Conservation (phyloP, 805 yeast species). For the Starmerella gropengiesseri region DNA sequence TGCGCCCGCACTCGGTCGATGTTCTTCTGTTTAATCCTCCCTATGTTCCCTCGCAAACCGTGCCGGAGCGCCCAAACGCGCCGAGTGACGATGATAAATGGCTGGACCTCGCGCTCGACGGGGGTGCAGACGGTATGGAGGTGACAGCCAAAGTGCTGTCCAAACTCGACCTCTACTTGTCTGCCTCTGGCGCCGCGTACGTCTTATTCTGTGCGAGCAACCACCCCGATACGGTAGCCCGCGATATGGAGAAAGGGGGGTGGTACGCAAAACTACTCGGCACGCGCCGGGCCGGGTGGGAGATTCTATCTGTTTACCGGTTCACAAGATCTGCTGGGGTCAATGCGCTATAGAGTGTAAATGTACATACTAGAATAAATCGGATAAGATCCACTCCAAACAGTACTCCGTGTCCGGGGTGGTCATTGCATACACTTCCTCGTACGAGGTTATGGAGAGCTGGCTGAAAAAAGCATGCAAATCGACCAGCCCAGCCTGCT, state of each 20-base stretch:
- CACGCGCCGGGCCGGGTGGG: conserved; percentile 89
- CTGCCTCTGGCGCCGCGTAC: conserved; percentile 63
- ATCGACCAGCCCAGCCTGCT: conserved; percentile 25
- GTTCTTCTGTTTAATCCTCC: conserved; percentile 87
- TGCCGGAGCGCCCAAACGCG: conserved; percentile 48
- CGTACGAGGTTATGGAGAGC: conserved; percentile 53
- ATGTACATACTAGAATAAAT: conserved; percentile 33
- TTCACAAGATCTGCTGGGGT: conserved; percentile 30
- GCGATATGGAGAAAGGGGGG: conserved; percentile 35
- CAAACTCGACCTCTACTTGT: conserved; percentile 41
- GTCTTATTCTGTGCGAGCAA: conserved; percentile 87
- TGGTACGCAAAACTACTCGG: conserved; percentile 51
- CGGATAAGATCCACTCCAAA: conserved; percentile 46
- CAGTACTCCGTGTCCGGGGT: conserved; percentile 38
- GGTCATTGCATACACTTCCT: conserved; percentile 47
- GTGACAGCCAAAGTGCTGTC: conserved; percentile 59
- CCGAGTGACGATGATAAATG: conserved; percentile 42
- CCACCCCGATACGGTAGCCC: conserved; percentile 53
- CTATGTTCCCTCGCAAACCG: conserved; percentile 76
- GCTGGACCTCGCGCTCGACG: conserved; percentile 83
- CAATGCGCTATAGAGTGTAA: neutral
- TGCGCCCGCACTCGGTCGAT: conserved; percentile 42
- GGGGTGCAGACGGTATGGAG: conserved; percentile 86
- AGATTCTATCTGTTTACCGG: conserved; percentile 65
- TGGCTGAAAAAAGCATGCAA: conserved; percentile 56